phyloP scores from a whole-genome alignment of 176 grass and related monocot genomes.

The Oryza nivara region DNA sequence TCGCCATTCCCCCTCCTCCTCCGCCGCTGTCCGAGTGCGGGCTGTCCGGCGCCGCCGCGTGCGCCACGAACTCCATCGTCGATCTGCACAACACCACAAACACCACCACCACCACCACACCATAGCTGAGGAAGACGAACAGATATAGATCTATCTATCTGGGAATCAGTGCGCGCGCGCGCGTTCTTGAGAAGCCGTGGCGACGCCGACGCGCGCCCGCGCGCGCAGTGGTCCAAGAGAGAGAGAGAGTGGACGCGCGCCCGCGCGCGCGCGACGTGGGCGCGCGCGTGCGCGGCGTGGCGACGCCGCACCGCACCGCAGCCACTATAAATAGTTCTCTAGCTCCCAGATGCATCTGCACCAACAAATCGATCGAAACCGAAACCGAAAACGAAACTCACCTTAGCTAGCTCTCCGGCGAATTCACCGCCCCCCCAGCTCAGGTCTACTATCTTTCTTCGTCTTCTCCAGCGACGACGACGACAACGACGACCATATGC shows the following conservation, averaged over 20 bases:
- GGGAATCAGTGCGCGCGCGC: constrained; percentile 48
- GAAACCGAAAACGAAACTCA: background rate
- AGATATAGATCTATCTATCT: constrained; percentile 45
- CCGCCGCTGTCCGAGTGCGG: constrained; percentile 59
- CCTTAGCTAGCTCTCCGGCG: background rate
- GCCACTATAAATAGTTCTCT: constrained; percentile 29
- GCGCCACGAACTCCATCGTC: constrained; percentile 65
- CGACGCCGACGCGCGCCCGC: too few species aligned
- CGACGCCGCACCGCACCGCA: background rate
- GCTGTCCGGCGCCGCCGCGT: constrained; percentile 54
- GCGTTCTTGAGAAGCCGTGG: constrained; percentile 39
- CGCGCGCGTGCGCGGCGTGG: background rate
- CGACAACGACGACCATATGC: background rate
- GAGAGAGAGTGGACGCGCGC: background rate
- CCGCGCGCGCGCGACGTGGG: too few species aligned
- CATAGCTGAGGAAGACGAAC: constrained; percentile 1
- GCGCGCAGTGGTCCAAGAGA: constrained; percentile 31
- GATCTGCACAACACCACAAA: constrained; percentile 17
- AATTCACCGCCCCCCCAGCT: background rate
- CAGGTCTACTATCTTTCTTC: background rate
- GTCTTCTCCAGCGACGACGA: background rate
- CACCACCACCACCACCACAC: background rate
- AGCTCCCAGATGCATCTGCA: background rate
- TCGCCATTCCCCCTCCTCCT: background rate
- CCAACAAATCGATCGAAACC: too few species aligned